Percentiles rank a stretch among this genome's conserved stretches.
These are phyloP conservation scores for Chytriomyces confervae DNA, from an alignment of 192 early-diverging fungal genomes.

Conservation along the genomic window DNA sequence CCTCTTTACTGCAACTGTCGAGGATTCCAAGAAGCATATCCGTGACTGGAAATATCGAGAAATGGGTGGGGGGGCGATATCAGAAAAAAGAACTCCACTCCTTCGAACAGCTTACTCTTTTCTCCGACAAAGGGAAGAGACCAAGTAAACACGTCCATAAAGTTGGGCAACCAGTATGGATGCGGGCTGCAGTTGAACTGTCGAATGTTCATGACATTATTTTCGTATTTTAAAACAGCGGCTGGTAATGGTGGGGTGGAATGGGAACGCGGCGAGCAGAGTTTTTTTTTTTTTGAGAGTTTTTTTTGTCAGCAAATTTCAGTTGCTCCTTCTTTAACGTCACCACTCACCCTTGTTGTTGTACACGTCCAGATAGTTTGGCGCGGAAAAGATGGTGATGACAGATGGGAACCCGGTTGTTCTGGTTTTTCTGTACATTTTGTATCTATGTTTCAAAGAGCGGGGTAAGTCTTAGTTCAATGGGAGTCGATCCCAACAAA, in stretches of 20 bases:
- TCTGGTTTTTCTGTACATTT: conserved; percentile 95
- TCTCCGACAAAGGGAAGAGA: conserved; percentile 97
- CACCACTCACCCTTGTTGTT: conserved; percentile 84
- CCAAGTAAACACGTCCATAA: conserved; percentile 99
- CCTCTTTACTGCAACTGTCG: conserved; percentile 95
- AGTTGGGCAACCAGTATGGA: conserved; percentile 98
- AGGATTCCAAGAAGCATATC: conserved; percentile 96
- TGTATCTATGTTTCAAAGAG: conserved; percentile 57
- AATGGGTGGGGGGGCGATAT: not conserved
- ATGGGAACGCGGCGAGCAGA: conserved; percentile 9
- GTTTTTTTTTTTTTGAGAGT: not conserved
- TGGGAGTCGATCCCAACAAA: not conserved
- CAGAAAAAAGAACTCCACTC: not conserved
- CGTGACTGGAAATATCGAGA: conserved; percentile 68
- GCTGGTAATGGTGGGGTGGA: conserved; percentile 49
- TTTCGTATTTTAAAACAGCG: conserved; percentile 97
- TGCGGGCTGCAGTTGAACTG: conserved; percentile 95
- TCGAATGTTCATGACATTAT: conserved; percentile 99
- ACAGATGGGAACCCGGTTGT: conserved; percentile 95
- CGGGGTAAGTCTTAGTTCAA: too few relatives aligned
- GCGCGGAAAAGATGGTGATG: conserved; percentile 97
- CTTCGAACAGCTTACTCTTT: conserved; percentile 72
- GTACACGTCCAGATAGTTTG: conserved; percentile 97
- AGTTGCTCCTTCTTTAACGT: too few relatives aligned
- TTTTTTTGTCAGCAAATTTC: not conserved